phyloP scores from a whole-genome alignment of 2,329 filamentous ascomycete genomes.

The Monilinia polystroma region DNA sequence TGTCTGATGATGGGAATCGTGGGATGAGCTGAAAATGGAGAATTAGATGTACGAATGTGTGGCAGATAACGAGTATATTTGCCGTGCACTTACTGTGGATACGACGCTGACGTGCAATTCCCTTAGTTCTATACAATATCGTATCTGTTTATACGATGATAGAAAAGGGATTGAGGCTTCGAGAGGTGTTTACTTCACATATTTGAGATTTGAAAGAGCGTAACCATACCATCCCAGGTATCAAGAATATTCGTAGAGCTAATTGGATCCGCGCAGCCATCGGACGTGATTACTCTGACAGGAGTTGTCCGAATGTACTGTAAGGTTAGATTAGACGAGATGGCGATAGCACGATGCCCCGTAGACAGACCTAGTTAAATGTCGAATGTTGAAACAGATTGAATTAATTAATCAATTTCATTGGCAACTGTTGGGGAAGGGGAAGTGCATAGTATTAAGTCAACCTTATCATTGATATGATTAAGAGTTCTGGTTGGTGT shows the following conservation, averaged over 20 bases:
- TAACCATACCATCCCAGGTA: too few relatives aligned
- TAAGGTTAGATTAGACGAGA: too few relatives aligned
- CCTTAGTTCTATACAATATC: background rate
- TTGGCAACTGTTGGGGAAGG: background rate
- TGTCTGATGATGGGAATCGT: background rate
- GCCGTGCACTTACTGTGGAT: background rate
- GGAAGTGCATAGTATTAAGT: background rate
- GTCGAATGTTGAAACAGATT: too few relatives aligned
- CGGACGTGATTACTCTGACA: slow-evolving; percentile 1
- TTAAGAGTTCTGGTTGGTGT: background rate
- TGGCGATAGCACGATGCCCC: background rate
- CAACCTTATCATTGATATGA: slow-evolving; percentile 3
- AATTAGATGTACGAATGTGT: background rate
- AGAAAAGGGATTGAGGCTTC: slow-evolving; percentile 8
- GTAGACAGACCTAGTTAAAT: background rate
- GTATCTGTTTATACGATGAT: background rate
- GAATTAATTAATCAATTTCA: background rate
- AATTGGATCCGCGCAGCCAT: background rate
- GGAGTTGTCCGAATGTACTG: background rate
- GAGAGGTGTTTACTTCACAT: background rate
- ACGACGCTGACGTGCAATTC: slow-evolving; percentile 15
- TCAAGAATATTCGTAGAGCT: background rate
- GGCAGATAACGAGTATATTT: slow-evolving; percentile 1
- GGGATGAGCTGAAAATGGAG: slow-evolving; percentile 16
- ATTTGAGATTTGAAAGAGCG: background rate